Evolutionary conservation across 805 yeast genomes (phyloP).

Genomic region (Kazachstania taianensis): DNA sequence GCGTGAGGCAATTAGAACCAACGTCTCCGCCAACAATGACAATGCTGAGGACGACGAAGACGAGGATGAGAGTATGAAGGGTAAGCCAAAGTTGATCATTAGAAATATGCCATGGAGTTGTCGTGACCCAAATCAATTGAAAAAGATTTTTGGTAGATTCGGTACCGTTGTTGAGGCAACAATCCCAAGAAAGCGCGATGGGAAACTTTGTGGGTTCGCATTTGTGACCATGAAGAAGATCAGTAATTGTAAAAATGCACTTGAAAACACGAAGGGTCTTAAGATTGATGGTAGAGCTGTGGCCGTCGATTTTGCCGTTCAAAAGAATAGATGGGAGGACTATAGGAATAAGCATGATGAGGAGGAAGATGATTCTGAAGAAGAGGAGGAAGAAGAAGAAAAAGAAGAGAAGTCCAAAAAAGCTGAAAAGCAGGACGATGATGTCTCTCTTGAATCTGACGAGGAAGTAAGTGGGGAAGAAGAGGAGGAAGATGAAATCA

Average conservation of each 20-base stretch:
- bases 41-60: constrained; percentile 13
- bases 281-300: constrained; percentile 85
- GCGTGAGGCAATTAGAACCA: no score
- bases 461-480: constrained; percentile 25
- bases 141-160: constrained; percentile 57
- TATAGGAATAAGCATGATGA: constrained; percentile 38
- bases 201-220: constrained; percentile 89
- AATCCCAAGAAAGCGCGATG: constrained; percentile 81
- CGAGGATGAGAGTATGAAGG: constrained; percentile 40
- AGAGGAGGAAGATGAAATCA: constrained; percentile 29
- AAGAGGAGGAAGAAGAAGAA: constrained; percentile 33
- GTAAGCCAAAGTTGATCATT: constrained; percentile 77
- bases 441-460: constrained; percentile 29
- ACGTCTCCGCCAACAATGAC: constrained; percentile 5
- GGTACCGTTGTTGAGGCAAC: constrained; percentile 85
- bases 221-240: constrained; percentile 83
- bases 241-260: constrained; percentile 68
- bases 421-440: constrained; percentile 31
- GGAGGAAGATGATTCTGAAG: constrained; percentile 31
- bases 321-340: constrained; percentile 73
- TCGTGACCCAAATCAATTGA: constrained; percentile 62
- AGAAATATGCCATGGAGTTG: constrained; percentile 96
- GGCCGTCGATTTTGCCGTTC: constrained; percentile 88
- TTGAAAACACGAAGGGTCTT: constrained; percentile 62
- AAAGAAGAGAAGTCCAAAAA: constrained; percentile 28